These are phyloP conservation scores for Microascus cirrosus DNA, from an alignment of 2,329 filamentous ascomycete genomes.

Conservation along the genomic window DNA sequence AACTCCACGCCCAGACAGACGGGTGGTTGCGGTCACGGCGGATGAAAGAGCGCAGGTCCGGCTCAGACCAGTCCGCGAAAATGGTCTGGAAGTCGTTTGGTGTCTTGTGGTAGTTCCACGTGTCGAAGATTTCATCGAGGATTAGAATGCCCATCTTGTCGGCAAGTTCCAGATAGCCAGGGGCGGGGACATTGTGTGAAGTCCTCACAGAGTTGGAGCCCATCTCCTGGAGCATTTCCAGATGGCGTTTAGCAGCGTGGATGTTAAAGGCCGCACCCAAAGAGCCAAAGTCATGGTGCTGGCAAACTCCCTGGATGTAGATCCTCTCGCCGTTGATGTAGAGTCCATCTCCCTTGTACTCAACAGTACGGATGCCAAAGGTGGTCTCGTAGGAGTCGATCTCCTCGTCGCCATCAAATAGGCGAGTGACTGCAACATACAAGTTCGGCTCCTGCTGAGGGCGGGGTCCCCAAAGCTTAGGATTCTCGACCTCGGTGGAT, in stretches of 20 bases:
- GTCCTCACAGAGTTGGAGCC: slow-evolving; percentile 37
- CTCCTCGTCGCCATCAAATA: slow-evolving; percentile 15
- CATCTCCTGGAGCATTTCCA: slow-evolving; percentile 35
- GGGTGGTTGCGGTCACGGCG: slow-evolving; percentile 44
- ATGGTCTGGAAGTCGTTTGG: slow-evolving; percentile 39
- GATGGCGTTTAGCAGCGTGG: slow-evolving; percentile 33
- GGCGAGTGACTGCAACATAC: slow-evolving; percentile 31
- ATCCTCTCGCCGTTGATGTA: slow-evolving; percentile 32
- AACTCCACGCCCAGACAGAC: slow-evolving; percentile 38
- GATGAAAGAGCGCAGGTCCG: slow-evolving; percentile 37
- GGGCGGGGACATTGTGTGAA: slow-evolving; percentile 42
- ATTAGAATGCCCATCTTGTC: slow-evolving; percentile 38
- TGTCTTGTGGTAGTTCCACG: slow-evolving; percentile 31
- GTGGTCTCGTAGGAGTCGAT: slow-evolving; percentile 35
- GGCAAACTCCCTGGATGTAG: slow-evolving; percentile 33
- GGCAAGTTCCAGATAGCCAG: slow-evolving; percentile 35
- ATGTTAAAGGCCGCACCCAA: slow-evolving; percentile 37
- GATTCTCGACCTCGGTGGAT: slow-evolving; percentile 14
- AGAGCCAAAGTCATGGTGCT: slow-evolving; percentile 40
- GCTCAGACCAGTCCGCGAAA: slow-evolving; percentile 41
- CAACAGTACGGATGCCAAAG: slow-evolving; percentile 37
- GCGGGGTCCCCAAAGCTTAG: slow-evolving; percentile 34
- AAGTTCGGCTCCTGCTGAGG: slow-evolving; percentile 32
- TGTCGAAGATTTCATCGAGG: slow-evolving; percentile 42
- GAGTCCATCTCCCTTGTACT: slow-evolving; percentile 27